Conservation (phyloP, 2,329 filamentous ascomycete genomes). For the Tolypocladium album region DNA sequence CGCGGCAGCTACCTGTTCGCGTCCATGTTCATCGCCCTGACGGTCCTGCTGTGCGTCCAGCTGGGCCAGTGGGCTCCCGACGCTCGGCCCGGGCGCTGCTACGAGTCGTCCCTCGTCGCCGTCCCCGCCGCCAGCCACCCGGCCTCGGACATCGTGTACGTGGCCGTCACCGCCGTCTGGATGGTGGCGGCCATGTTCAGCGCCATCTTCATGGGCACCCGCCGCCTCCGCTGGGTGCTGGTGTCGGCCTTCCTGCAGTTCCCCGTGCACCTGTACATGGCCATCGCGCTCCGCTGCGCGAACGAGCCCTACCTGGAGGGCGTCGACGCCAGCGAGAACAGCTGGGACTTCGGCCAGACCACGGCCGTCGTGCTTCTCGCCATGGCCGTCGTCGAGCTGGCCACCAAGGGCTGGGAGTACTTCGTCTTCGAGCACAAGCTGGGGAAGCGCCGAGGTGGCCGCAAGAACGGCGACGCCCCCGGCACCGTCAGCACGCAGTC, state of each 20-base stretch:
- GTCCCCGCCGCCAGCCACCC: neutral
- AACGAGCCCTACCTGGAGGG: conserved; percentile 11
- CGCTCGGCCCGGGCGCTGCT: neutral
- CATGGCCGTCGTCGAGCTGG: conserved; percentile 10
- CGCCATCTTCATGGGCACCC: conserved; percentile 3
- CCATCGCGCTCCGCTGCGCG: conserved; percentile 16
- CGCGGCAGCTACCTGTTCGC: neutral
- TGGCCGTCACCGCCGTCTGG: neutral
- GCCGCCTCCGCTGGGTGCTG: conserved; percentile 9
- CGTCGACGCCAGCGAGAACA: conserved; percentile 10
- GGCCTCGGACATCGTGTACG: neutral
- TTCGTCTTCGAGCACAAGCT: conserved; percentile 3
- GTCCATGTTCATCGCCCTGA: neutral
- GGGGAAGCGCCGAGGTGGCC: neutral
- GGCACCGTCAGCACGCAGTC: neutral
- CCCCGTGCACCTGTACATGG: conserved; percentile 20
- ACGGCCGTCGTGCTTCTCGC: conserved; percentile 16
- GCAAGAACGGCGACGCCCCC: neutral
- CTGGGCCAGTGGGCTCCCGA: neutral
- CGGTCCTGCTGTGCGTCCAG: neutral
- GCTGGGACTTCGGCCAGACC: conserved; percentile 21
- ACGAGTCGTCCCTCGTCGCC: neutral
- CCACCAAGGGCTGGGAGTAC: conserved; percentile 11
- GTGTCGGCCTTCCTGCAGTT: conserved; percentile 16
- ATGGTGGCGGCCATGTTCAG: neutral